Conservation (phyloP, 805 yeast genomes). For the Diddensiella caesifluorescens region DNA sequence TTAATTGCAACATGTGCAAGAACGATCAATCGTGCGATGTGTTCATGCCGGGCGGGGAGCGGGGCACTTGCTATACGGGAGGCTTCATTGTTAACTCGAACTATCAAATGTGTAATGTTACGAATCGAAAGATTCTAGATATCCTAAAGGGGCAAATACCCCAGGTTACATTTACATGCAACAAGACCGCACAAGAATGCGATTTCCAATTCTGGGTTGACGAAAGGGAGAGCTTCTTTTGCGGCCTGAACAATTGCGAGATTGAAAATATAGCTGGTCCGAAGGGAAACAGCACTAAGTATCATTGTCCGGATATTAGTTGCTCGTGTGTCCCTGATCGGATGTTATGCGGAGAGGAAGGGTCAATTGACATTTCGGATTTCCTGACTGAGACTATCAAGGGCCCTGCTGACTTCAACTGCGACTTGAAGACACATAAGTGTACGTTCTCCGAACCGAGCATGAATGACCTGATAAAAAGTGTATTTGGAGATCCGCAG, state of each 20-base stretch:
- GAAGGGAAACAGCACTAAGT: conserved; percentile 59
- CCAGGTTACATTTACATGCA: conserved; percentile 88
- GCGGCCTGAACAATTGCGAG: conserved; percentile 72
- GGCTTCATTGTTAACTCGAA: conserved; percentile 77
- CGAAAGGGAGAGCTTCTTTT: conserved; percentile 81
- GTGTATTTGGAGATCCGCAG: conserved; percentile 92
- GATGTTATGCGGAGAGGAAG: conserved; percentile 90
- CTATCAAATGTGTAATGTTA: conserved; percentile 92
- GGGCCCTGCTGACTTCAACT: conserved; percentile 91
- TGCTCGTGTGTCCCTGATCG: conserved; percentile 90
- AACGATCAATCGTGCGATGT: conserved; percentile 71
- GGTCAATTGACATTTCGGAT: conserved; percentile 91
- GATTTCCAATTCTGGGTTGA: conserved; percentile 97
- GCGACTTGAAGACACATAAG: conserved; percentile 55
- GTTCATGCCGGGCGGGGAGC: conserved; percentile 78
- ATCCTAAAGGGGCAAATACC: conserved; percentile 78
- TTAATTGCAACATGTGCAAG: conserved; percentile 83
- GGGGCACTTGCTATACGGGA: conserved; percentile 83
- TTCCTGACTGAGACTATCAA: conserved; percentile 81
- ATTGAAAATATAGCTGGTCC: conserved; percentile 48
- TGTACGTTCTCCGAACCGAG: conserved; percentile 92
- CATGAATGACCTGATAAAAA: conserved; percentile 84
- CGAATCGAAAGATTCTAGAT: conserved; percentile 74
- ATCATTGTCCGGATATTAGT: conserved; percentile 68
- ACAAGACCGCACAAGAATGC: conserved; percentile 58